Base-by-base conservation (phyloP, 129 eudicot species). In the Scalesia atractyloides region DNA sequence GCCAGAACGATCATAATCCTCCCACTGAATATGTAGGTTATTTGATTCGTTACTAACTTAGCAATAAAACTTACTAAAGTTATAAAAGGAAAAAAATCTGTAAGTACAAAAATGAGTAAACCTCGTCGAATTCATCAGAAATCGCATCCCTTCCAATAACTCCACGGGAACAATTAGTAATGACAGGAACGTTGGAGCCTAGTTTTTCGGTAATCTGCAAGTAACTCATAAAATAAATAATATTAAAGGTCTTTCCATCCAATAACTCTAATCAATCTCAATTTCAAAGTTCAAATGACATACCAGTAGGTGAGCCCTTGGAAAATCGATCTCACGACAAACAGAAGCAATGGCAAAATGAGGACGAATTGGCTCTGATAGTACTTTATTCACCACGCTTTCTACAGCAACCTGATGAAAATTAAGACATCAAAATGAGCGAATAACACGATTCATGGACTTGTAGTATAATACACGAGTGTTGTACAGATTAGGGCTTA, bases 101-200 rank as follows among this genome's bases (percentile, higher is more conserved):
- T 13, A 64, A 56, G 67, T 37, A 66, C 34, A 18, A 67, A 56
- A 24, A 16, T 20, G 19, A 26, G 57, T n/a, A 67, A 19, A 93
- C 98, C 97, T 93, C 98, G 53, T 75, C 74, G 56, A 86, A 84
- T 68, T 82, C 84, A 77, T 83, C 76, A 19, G 90, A 80, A 67
- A 64, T 54, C 4, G 80, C 88, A 80, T 89, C 80, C 71, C 86
- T 84, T 56, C 97, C 98, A 2, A 89, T 79, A 39, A 93, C 51
- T 75, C 98, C 98, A 48, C 36, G 16, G n/a, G n/a, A n/a, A n/a
- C n/a, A n/a, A n/a, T n/a, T n/a, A n/a, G n/a, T n/a, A n/a, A n/a
- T n/a, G n/a, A 90, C n/a, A 0, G 96, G 96, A 69, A 79, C 70
- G 36, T 57, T 70, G 17, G 88, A 73, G 57, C 95, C 90, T 37